Evolutionary conservation across 805 yeast genomes (phyloP).

Genomic region (Cyberlindnera galapagoensis): DNA sequence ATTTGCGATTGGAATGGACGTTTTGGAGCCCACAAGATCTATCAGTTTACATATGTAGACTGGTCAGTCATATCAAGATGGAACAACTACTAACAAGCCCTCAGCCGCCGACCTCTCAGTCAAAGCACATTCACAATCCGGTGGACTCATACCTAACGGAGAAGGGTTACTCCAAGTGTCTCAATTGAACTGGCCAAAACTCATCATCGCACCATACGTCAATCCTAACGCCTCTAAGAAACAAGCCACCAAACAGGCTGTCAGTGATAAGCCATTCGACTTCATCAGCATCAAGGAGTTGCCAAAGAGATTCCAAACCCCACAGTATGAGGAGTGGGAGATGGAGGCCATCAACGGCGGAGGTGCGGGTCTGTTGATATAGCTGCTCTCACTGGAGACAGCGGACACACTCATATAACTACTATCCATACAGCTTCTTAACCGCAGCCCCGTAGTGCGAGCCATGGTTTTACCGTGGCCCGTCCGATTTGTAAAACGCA

Average conservation of each 20-base stretch:
- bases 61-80: constrained; percentile 26
- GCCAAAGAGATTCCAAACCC: constrained; percentile 70
- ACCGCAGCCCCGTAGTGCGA: too few species aligned
- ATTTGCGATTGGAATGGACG: neutral
- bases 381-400: too few species aligned
- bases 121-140: constrained; percentile 36
- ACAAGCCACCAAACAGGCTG: constrained; percentile 38
- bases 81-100: constrained; percentile 30
- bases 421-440: too few species aligned
- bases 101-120: constrained; percentile 33
- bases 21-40: constrained; percentile 32
- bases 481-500: too few species aligned
- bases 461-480: too few species aligned
- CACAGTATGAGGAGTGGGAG: constrained; percentile 56
- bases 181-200: constrained; percentile 20
- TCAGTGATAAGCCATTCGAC: constrained; percentile 29
- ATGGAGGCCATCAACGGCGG: constrained; percentile 75
- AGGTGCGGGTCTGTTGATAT: constrained; percentile 47
- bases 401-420: too few species aligned
- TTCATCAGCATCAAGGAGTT: constrained; percentile 54
- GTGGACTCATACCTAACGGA: constrained; percentile 36
- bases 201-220: constrained; percentile 12
- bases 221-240: constrained; percentile 7
- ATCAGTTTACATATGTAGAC: constrained; percentile 32
- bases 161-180: constrained; percentile 21